Evolutionary conservation across 1,284 basidiomycete species (phyloP).

Genomic region (Sphaerobolus stellatus): DNA sequence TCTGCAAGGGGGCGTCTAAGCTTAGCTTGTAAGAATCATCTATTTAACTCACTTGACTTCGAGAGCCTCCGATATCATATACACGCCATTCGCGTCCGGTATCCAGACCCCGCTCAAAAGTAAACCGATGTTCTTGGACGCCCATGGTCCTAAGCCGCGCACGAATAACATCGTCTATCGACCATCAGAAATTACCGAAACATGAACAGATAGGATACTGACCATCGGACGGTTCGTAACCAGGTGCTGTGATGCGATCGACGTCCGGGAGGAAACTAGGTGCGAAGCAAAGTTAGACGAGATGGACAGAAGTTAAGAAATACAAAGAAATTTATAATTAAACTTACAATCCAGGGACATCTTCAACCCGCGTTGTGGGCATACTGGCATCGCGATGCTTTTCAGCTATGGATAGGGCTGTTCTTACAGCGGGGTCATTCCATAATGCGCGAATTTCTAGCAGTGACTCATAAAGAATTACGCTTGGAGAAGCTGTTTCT

Average conservation of each 20-base stretch:
- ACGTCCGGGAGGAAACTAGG: conserved; percentile 57
- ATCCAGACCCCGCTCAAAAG: conserved; percentile 29
- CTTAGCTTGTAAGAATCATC: too few species aligned
- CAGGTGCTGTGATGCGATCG: conserved; percentile 56
- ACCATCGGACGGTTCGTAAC: conserved; percentile 62
- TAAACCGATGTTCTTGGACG: conserved; percentile 37
- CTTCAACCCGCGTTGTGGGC: conserved; percentile 44
- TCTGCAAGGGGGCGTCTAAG: too few species aligned
- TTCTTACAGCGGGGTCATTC: conserved; percentile 13
- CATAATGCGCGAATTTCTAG: conserved; percentile 12
- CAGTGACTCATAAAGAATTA: conserved; percentile 7
- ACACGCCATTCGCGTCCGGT: conserved; percentile 35
- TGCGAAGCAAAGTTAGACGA: neutral
- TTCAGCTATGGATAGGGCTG: neutral
- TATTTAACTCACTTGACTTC: conserved; percentile 33
- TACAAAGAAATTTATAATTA: neutral
- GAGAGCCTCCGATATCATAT: conserved; percentile 40
- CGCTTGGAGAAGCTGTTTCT: conserved; percentile 4
- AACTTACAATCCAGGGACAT: conserved; percentile 69
- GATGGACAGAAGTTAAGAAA: neutral
- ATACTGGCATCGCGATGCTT: neutral
- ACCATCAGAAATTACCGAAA: neutral
- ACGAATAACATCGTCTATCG: conserved; percentile 60
- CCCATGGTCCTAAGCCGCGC: conserved; percentile 54
- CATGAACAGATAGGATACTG: neutral